Conservation (phyloP, 75 land plant genomes). For the Azolla pinnata region DNA sequence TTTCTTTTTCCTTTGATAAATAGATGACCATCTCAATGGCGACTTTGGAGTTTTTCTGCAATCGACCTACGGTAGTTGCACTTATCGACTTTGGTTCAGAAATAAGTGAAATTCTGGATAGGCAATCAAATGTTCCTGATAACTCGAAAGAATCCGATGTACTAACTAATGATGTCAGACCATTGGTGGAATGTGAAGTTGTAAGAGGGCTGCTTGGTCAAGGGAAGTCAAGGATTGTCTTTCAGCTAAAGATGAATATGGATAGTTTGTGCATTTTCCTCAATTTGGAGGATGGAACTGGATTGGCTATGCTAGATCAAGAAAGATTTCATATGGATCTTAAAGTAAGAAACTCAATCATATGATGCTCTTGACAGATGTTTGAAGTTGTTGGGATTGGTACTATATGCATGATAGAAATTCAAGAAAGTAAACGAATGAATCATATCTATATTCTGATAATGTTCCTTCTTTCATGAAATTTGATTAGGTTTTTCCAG, state of each 20-base stretch:
- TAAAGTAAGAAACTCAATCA: constrained; percentile 48
- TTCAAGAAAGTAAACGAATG: too few relatives aligned
- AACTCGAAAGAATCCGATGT: constrained; percentile 2
- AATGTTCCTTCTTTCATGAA: too few relatives aligned
- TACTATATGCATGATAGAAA: too few relatives aligned
- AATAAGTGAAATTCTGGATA: constrained; percentile 39
- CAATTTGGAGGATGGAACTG: constrained; percentile 87
- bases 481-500: constrained; percentile 94
- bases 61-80: constrained; percentile 89
- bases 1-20: constrained; percentile 5
- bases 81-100: constrained; percentile 86
- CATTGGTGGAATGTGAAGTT: constrained; percentile 25
- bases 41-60: constrained; percentile 84
- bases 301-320: constrained; percentile 88
- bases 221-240: constrained; percentile 84
- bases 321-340: constrained; percentile 86
- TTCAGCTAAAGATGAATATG: constrained; percentile 69
- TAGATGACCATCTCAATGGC: constrained; percentile 95
- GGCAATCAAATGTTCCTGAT: constrained; percentile 7
- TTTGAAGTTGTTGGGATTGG: too few relatives aligned
- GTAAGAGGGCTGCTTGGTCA: constrained; percentile 83
- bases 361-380: too few relatives aligned
- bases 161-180: constrained; percentile 15
- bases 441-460: too few relatives aligned
- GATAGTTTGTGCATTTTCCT: constrained; percentile 73